Evolutionary conservation across 192 early-diverging fungal genomes (phyloP).

Genomic region (Backusella psychrophila): DNA sequence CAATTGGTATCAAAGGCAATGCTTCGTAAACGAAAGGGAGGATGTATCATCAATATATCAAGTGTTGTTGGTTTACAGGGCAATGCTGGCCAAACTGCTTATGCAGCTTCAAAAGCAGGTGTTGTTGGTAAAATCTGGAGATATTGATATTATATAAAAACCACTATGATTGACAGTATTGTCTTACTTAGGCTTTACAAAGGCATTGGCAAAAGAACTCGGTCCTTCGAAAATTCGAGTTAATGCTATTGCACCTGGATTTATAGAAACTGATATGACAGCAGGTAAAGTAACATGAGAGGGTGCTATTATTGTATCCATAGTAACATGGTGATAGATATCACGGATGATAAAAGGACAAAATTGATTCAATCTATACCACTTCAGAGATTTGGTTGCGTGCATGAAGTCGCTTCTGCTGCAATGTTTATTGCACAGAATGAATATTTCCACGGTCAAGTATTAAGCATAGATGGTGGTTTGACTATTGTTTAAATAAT

Average conservation of each 20-base stretch:
- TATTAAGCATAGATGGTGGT: slow-evolving; percentile 16
- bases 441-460: slow-evolving; percentile 57
- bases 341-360: slow-evolving; percentile 36
- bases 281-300: slow-evolving; percentile 32
- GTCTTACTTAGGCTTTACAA: slow-evolving; percentile 65
- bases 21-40: slow-evolving; percentile 56
- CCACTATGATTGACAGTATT: background rate
- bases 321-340: background rate
- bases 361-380: slow-evolving; percentile 46
- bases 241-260: slow-evolving; percentile 86
- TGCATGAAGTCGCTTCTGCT: slow-evolving; percentile 60
- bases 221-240: slow-evolving; percentile 69
- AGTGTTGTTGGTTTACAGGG: slow-evolving; percentile 76
- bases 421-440: slow-evolving; percentile 56
- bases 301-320: background rate
- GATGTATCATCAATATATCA: slow-evolving; percentile 83
- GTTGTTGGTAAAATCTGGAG: slow-evolving; percentile 56
- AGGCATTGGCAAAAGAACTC: slow-evolving; percentile 79
- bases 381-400: slow-evolving; percentile 53
- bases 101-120: slow-evolving; percentile 86
- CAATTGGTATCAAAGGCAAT: slow-evolving; percentile 55
- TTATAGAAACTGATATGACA: slow-evolving; percentile 82
- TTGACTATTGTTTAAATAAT: background rate
- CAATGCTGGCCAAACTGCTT: slow-evolving; percentile 70
- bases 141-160: background rate